phyloP scores from a whole-genome alignment of 2,329 filamentous ascomycete species.

The Thielaviopsis populi region DNA sequence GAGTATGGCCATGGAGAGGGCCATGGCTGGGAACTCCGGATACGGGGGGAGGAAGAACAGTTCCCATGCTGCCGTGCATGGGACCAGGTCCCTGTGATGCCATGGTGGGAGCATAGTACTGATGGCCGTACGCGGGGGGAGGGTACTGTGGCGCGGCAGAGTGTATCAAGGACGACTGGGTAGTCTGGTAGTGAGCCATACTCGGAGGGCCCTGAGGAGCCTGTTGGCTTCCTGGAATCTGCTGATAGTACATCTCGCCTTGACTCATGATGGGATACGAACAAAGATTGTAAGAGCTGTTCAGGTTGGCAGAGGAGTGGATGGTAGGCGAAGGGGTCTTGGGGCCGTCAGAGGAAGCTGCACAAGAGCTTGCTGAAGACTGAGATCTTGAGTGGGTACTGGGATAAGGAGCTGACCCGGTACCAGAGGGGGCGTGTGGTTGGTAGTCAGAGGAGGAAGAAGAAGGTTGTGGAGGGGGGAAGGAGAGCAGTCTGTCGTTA shows the following conservation, averaged over 20 bases:
- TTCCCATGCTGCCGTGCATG: slow-evolving; percentile 56
- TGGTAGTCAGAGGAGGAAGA: slow-evolving; percentile 56
- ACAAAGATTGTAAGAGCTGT: slow-evolving; percentile 28
- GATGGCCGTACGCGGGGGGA: slow-evolving; percentile 46
- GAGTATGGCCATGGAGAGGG: slow-evolving; percentile 36
- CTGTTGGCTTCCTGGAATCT: slow-evolving; percentile 63
- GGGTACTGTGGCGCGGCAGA: slow-evolving; percentile 56
- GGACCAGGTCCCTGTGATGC: slow-evolving; percentile 62
- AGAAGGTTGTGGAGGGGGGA: slow-evolving; percentile 51
- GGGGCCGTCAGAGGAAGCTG: slow-evolving; percentile 45
- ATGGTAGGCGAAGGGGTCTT: slow-evolving; percentile 66
- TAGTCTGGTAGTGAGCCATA: slow-evolving; percentile 63
- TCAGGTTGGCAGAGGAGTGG: slow-evolving; percentile 33
- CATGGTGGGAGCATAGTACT: slow-evolving; percentile 62
- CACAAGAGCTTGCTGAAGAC: slow-evolving; percentile 34
- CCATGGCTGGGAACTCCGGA: slow-evolving; percentile 19
- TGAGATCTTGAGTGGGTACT: slow-evolving; percentile 38
- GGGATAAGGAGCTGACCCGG: slow-evolving; percentile 50
- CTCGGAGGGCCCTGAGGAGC: slow-evolving; percentile 48
- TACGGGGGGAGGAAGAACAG: slow-evolving; percentile 53
- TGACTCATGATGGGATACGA: slow-evolving; percentile 61
- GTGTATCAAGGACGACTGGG: slow-evolving; percentile 61
- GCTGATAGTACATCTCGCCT: slow-evolving; percentile 74
- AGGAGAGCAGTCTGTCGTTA: slow-evolving; percentile 54
- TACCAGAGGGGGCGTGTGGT: slow-evolving; percentile 58